These are phyloP conservation scores for Chrysoporthe cubensis DNA, from an alignment of 2,329 filamentous ascomycete genomes.

Conservation along the genomic window DNA sequence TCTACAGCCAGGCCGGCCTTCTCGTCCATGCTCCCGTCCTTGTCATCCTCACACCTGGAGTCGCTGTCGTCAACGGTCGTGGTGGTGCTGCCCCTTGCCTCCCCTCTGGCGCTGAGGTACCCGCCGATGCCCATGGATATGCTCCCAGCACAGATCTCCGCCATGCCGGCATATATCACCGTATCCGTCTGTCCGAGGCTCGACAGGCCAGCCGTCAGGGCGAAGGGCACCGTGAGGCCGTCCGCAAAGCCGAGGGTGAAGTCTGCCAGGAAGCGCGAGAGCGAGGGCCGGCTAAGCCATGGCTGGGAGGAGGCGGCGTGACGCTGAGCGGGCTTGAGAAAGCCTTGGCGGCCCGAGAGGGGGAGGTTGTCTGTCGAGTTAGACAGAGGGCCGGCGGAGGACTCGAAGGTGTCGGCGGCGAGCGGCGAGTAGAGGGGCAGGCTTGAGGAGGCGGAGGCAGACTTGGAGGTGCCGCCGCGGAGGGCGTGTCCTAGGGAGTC, in stretches of 20 bases:
- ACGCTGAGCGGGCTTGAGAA: conserved; percentile 24
- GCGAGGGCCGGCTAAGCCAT: conserved; percentile 31
- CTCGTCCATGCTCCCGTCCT: neutral
- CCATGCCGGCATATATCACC: conserved; percentile 69
- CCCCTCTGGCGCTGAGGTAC: conserved; percentile 63
- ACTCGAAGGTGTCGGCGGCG: conserved; percentile 11
- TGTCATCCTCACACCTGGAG: conserved; percentile 37
- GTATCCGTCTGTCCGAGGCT: conserved; percentile 63
- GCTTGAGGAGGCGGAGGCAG: neutral
- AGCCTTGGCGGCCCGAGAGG: neutral
- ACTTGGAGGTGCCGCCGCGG: conserved; percentile 4
- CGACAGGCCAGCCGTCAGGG: conserved; percentile 70
- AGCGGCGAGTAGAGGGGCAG: conserved; percentile 25
- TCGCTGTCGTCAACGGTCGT: conserved; percentile 1
- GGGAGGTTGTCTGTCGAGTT: neutral
- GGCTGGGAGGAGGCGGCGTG: conserved; percentile 17
- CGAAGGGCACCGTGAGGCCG: conserved; percentile 76
- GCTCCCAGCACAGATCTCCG: conserved; percentile 71
- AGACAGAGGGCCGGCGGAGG: neutral
- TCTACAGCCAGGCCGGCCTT: conserved; percentile 6
- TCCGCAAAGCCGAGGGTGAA: conserved; percentile 76
- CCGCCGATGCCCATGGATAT: conserved; percentile 77
- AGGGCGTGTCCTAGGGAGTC: conserved; percentile 2
- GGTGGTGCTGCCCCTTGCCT: neutral
- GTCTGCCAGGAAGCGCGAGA: conserved; percentile 58